Base-by-base conservation (phyloP, 768 basidiomycete genomes). In the Psilocybe cubensis region DNA sequence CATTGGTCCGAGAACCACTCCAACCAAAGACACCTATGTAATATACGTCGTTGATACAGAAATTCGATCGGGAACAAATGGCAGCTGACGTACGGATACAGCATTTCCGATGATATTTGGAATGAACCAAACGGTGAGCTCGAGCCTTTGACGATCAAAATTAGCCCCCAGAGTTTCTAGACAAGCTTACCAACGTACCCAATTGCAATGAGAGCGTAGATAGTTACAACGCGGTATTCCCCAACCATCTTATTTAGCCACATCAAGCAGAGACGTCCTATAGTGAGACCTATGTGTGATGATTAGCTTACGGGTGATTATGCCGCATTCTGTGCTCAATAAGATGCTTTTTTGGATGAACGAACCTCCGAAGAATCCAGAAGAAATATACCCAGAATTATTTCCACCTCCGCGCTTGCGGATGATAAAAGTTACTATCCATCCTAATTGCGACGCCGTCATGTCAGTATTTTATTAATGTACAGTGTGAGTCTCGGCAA, bases 71-170 rank as follows among this genome's bases (percentile, higher is more conserved):
- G 3, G 23, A 6, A 23, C 49, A 3, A 2, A 17, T 25, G 18
- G 3, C 11, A 24, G 23, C 24, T 2, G 6, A 52, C 65, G 54
- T 45, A 65, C 79, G 0, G 85, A 83, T 2, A 90, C 77, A 0
- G 82, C 89, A 59, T 83, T 79, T 8, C 81, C 87, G n/a, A 89
- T 77, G 27, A 91, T 74, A 11, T 83, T 86, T n/a, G 85, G 85
- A 0, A 85, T 81, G 41, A 87, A 76, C 89, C 90, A 92, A 33
- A 92, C 73, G 2, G 87, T 67, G n/a, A 91, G 64, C 64, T 91
- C 83, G 33, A 92, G 76, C 5, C 86, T 86, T 12, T 33, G 4
- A 18, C 9, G 14, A 9, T 8, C 1, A 31, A 12, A 10, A 28
- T 14, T 20, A 25, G 20, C 11, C 8, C 20, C 17, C 8, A 29